Percentiles rank a stretch among this genome's conserved stretches.
Conservation (phyloP, 805 yeast species). For the Spathaspora hagerdaliae region DNA sequence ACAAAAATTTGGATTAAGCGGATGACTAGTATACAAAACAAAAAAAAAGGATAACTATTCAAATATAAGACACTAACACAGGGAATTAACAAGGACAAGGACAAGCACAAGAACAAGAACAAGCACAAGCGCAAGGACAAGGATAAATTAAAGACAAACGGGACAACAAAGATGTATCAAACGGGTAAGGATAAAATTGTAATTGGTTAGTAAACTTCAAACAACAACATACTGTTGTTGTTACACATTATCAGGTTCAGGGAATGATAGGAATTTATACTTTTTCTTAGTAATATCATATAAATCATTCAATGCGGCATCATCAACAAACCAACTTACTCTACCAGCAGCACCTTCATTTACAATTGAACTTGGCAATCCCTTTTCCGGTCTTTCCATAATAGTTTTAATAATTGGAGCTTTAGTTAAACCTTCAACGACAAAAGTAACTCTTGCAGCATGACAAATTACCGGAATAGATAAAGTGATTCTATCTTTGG, state of each 20-base stretch:
- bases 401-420: slow-evolving; percentile 88
- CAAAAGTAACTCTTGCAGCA: slow-evolving; percentile 87
- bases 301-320: slow-evolving; percentile 82
- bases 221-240: too few relatives aligned
- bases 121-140: too few relatives aligned
- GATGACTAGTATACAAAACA: too few relatives aligned
- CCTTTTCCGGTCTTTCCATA: slow-evolving; percentile 96
- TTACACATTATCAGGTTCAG: neutral
- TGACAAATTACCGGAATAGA: slow-evolving; percentile 95
- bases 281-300: slow-evolving; percentile 64
- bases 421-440: slow-evolving; percentile 93
- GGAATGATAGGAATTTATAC: slow-evolving; percentile 52
- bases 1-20: too few relatives aligned
- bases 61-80: too few relatives aligned
- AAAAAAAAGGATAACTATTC: too few relatives aligned
- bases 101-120: too few relatives aligned
- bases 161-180: too few relatives aligned
- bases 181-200: too few relatives aligned
- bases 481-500: slow-evolving; percentile 75
- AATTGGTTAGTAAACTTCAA: too few relatives aligned
- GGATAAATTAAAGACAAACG: too few relatives aligned
- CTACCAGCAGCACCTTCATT: slow-evolving; percentile 96
- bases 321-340: slow-evolving; percentile 96
- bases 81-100: too few relatives aligned
- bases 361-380: slow-evolving; percentile 88